Base-by-base conservation (phyloP, 441 rosid genomes). In the Euphorbia schlechtendalii region DNA sequence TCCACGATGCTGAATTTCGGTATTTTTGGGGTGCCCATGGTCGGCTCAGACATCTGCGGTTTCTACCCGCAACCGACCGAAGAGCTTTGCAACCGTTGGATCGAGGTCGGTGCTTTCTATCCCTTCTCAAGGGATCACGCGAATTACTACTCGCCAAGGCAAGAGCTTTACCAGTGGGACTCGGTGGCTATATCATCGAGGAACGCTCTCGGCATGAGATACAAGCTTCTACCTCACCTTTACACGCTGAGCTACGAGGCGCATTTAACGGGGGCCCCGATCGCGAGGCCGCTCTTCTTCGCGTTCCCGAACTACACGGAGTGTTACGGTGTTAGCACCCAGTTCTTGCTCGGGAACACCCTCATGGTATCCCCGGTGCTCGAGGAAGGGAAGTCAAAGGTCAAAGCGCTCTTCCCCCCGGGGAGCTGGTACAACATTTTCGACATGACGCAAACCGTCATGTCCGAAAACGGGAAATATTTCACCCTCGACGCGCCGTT, bases 41-140 rank as follows among this genome's bases (percentile, higher is more conserved):
- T 94, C 60, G 98, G 99, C 49, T 76, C 98, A 3, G 96, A 93
- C 64, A 93, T 93, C 40, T 93, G 99, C 56, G 99, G 99, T 2
- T 89, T 93, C 78, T 93, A 86, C 76, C 96, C 97, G 21, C 82
- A 78, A 51, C 92, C 96, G 3, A 87, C 99, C 0, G 98, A 91
- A 70, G 98, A 94, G 80, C 92, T 94, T 28, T 94, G 99, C 71
- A 94, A 94, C 73, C 90, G 99, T 21, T 94, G 99, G 99, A 94
- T 94, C 14, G 96, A 94, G 74, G 82, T 94, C 0, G 99, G 99
- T 0, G 96, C 96, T 5, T 94, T 94, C 67, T 94, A 91, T 28
- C 98, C 99, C 0, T 94, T 94, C 79, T 89, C 98, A 1, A 86
- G 98, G 77, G 98, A 94, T 72, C 99, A 91, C 36, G 98, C 99